Evolutionary conservation across 2,329 filamentous ascomycete genomes (phyloP), one percentile per base, ranked within the genome.

Genomic region (Chaetomium globosum): DNA sequence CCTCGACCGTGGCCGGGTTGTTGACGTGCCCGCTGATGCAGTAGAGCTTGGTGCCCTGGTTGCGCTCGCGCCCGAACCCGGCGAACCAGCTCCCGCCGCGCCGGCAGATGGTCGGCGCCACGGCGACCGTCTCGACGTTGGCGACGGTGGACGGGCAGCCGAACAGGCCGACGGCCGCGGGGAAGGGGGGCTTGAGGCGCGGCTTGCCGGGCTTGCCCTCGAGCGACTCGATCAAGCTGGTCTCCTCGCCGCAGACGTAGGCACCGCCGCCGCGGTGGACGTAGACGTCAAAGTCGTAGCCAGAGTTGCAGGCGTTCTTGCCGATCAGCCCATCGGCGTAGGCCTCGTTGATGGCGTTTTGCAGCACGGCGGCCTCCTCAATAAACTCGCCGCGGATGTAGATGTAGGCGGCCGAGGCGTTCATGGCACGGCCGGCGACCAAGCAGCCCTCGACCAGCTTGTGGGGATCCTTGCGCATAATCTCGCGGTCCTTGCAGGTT

Each of bases 381-480:
- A 97, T 92, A 79, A 99, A 99, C 80, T 99, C 95, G 77, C 95
- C 95, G 77, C 95, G 93, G 74, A 99, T 99, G 80, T 99, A 99
- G 78, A 99, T 99, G 82, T 99, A 99, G 72, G 95, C 95, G 66
- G 95, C 95, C 56, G 92, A 95, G 76, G 93, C 95, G 82, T 99
- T 99, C 95, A 99, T 99, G 76, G 95, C 93, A 76, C 95, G 90
- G 60, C 95, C 95, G 71, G 95, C 93, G 57, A 99, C 90, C 70
- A 99, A 84, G 80, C 95, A 99, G 77, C 95, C 95, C 82, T 99
- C 95, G 76, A 99, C 84, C 71, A 99, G 90, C 86, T 99, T 99
- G 85, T 99, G 95, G 69, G 95, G 95, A 78, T 99, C 95, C 83
- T 99, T 99, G 81, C 95, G 93, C 95, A 99, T 99, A 73, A 99